A percentile compares a stretch with the other conserved stretches of the same genome.
Evolutionary conservation across 345 rosid genomes (phyloP).

Genomic region (Ceriops decandra): DNA sequence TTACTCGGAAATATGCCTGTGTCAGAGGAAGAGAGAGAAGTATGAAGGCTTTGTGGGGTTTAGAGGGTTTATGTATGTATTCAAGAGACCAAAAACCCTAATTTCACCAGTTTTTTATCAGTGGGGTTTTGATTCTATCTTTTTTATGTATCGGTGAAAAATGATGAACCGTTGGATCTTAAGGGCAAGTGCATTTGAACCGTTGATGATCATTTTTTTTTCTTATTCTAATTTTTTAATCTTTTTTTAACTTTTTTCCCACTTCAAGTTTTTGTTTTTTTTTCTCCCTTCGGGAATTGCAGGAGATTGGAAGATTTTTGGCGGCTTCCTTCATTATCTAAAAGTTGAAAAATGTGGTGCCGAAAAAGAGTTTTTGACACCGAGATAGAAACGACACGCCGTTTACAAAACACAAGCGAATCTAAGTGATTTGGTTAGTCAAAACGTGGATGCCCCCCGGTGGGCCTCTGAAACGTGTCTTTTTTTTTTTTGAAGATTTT

Average conservation of each 20-base stretch:
- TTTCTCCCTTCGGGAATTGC: neutral
- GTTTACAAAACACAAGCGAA: too few species aligned
- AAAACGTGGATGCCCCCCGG: too few species aligned
- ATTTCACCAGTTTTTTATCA: constrained; percentile 1
- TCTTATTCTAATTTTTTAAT: neutral
- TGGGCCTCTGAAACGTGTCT: too few species aligned
- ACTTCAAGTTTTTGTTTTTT: neutral
- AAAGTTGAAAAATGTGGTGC: too few species aligned
- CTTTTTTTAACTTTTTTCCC: neutral
- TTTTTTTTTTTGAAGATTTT: too few species aligned
- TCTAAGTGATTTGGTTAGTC: too few species aligned
- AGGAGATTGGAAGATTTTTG: neutral
- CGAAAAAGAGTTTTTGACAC: too few species aligned
- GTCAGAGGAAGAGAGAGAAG: neutral
- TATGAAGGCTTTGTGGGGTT: neutral
- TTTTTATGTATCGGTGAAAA: neutral
- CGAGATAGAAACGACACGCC: too few species aligned
- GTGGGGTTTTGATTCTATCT: neutral
- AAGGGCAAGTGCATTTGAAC: neutral
- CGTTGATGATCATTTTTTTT: neutral
- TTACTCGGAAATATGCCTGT: neutral
- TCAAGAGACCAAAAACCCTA: constrained; percentile 16
- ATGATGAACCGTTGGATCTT: constrained; percentile 1
- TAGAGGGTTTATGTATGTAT: constrained; percentile 3
- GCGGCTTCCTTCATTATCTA: too few species aligned